Evolutionary conservation across 208 protist species (phyloP).

Genomic region (Leishmania turanica): DNA sequence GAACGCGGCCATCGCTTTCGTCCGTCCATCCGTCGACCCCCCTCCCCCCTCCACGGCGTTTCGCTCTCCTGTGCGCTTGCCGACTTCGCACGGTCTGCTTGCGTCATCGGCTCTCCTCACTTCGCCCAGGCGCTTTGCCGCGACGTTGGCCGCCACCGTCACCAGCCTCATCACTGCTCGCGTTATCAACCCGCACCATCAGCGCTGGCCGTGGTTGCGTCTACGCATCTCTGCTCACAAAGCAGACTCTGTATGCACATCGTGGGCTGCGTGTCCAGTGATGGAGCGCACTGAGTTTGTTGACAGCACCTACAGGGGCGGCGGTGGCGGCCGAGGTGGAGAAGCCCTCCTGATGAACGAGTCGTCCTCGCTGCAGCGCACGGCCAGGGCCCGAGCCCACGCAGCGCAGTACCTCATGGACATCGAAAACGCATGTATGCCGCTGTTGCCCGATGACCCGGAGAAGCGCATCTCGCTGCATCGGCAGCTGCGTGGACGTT

Average conservation of each 20-base stretch:
- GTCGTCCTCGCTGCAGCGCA: slow-evolving; percentile 18
- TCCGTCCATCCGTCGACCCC: background rate
- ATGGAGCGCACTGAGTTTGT: slow-evolving; percentile 4
- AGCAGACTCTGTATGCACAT: background rate
- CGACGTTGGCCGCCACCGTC: background rate
- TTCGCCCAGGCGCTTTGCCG: background rate
- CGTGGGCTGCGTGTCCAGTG: background rate
- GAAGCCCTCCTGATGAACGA: background rate
- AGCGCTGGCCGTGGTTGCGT: background rate
- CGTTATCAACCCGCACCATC: background rate
- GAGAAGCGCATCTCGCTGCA: slow-evolving; percentile 41
- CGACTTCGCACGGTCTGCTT: background rate
- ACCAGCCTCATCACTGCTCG: background rate
- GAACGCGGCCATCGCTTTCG: background rate
- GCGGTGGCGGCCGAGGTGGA: background rate
- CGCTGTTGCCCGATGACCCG: slow-evolving; percentile 34
- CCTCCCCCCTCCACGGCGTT: background rate
- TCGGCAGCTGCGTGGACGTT: slow-evolving; percentile 67
- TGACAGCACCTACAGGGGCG: background rate
- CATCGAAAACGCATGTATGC: slow-evolving; percentile 28
- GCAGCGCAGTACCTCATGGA: slow-evolving; percentile 52
- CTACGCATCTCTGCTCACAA: background rate
- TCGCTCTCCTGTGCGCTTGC: background rate
- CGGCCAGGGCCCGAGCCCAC: slow-evolving; percentile 43
- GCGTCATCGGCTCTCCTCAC: background rate